These are phyloP conservation scores for Macrotyloma uniflorum DNA, from an alignment of 306 rosid species.

Conservation along the genomic window DNA sequence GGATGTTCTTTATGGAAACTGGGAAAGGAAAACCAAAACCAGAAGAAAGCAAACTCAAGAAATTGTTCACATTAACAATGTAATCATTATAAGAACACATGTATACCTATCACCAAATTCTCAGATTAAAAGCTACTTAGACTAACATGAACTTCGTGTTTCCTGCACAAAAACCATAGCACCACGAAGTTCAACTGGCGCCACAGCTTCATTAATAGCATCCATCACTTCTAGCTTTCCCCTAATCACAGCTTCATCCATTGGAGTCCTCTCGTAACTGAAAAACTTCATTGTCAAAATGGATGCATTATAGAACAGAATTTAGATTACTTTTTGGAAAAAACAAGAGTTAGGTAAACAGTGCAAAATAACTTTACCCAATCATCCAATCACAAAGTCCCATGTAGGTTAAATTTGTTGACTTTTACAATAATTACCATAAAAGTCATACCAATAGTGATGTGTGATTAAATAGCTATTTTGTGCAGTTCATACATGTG, in stretches of 20 bases:
- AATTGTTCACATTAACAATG: neutral
- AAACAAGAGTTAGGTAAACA: no score
- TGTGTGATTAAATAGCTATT: no score
- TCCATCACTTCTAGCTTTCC: conserved; percentile 75
- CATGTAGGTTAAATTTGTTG: no score
- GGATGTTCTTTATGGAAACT: neutral
- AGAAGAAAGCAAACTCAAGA: no score
- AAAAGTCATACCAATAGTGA: no score
- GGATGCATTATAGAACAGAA: neutral
- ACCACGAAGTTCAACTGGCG: conserved; percentile 64
- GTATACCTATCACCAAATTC: neutral
- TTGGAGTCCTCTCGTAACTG: conserved; percentile 87
- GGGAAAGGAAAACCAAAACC: neutral
- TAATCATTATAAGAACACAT: neutral
- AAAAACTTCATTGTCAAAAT: conserved; percentile 18
- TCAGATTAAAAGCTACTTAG: neutral
- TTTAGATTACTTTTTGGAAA: no score
- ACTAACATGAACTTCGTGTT: neutral
- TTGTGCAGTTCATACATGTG: no score
- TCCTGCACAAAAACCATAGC: conserved; percentile 48
- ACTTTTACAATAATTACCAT: no score
- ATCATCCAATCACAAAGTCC: no score
- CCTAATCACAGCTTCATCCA: conserved; percentile 82
- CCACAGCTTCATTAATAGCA: conserved; percentile 76
- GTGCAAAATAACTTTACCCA: no score